A percentile compares a stretch with the other conserved stretches of the same genome.
These are phyloP conservation scores for Byssothecium circinans DNA, from an alignment of 2,329 filamentous ascomycete species.

Conservation along the genomic window DNA sequence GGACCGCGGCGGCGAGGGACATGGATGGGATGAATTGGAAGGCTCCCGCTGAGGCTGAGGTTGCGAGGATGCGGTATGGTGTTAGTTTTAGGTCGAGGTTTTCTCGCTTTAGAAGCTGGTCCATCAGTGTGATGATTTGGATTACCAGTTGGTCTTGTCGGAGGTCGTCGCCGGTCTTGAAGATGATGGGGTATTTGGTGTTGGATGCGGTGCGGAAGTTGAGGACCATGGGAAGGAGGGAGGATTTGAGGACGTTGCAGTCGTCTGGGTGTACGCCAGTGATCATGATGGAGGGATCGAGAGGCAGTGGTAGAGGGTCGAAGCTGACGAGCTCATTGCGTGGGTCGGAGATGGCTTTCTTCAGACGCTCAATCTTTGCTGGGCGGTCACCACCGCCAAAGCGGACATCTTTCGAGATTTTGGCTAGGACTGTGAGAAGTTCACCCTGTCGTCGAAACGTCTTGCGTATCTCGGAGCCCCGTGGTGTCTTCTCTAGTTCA, in stretches of 20 bases:
- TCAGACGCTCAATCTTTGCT: conserved; percentile 80
- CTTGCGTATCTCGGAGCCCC: conserved; percentile 72
- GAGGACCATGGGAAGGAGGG: conserved; percentile 85
- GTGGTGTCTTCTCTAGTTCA: conserved; percentile 71
- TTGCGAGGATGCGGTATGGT: conserved; percentile 94
- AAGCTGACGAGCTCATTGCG: conserved; percentile 86
- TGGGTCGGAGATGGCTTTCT: conserved; percentile 80
- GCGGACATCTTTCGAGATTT: conserved; percentile 86
- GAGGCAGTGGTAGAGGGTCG: conserved; percentile 81
- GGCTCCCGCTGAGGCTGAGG: conserved; percentile 82
- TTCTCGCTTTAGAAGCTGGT: conserved; percentile 90
- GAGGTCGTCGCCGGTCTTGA: conserved; percentile 95
- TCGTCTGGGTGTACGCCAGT: conserved; percentile 81
- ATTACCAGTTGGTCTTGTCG: conserved; percentile 97
- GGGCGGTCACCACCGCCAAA: conserved; percentile 75
- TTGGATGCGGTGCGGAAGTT: conserved; percentile 82
- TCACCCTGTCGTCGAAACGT: conserved; percentile 85
- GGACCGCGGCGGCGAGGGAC: conserved; percentile 78
- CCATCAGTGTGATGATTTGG: conserved; percentile 97
- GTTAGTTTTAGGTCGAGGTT: conserved; percentile 94
- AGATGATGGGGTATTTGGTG: conserved; percentile 84
- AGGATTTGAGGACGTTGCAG: conserved; percentile 92
- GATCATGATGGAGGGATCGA: conserved; percentile 81
- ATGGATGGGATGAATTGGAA: conserved; percentile 92
- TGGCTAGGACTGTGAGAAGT: conserved; percentile 81